These are phyloP conservation scores for Benincasa hispida DNA, from an alignment of 306 rosid genomes.

Conservation along the genomic window DNA sequence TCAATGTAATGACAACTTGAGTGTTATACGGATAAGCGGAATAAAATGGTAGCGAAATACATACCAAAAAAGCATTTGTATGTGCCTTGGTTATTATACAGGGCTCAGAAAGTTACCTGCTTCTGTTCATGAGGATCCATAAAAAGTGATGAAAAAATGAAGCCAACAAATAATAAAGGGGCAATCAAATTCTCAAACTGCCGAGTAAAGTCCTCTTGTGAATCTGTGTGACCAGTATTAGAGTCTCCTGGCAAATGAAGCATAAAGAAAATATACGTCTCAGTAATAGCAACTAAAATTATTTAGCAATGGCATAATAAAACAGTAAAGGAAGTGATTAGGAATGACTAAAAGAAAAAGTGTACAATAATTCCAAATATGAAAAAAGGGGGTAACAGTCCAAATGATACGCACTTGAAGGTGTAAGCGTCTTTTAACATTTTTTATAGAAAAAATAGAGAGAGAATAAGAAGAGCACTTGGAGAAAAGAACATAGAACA, in stretches of 20 bases:
- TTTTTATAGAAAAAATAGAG: no score
- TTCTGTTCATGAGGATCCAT: slow-evolving; percentile 47
- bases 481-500: neutral
- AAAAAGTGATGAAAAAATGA: slow-evolving; percentile 35
- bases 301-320: neutral
- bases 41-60: neutral
- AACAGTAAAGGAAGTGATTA: neutral
- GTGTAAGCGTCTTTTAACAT: no score
- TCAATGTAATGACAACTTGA: neutral
- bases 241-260: slow-evolving; percentile 48
- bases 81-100: neutral
- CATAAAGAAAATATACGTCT: neutral
- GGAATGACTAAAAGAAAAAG: neutral
- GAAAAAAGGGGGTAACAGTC: neutral
- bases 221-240: slow-evolving; percentile 37
- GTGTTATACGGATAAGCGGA: neutral
- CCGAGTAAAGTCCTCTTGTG: slow-evolving; percentile 40
- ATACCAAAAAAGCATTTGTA: neutral
- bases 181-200: slow-evolving; percentile 36
- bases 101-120: slow-evolving; percentile 32
- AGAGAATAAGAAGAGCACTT: neutral
- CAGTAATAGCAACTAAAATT: neutral
- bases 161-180: slow-evolving; percentile 40
- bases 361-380: neutral
- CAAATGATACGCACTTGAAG: neutral